These are phyloP conservation scores for Nemophila menziesii DNA, from an alignment of 257 asterid genomes.

Conservation along the genomic window DNA sequence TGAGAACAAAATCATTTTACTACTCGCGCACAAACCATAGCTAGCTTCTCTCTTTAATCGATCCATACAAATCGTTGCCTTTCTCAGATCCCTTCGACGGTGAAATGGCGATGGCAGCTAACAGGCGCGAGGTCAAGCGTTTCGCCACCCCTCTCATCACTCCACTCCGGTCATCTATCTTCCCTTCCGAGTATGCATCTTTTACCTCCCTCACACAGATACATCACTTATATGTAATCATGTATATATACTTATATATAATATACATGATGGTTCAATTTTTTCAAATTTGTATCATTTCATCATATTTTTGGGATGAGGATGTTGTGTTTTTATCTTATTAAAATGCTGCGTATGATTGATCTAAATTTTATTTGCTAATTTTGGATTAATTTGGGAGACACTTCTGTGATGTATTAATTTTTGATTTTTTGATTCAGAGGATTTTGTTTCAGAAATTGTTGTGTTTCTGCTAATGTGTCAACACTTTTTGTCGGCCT, in stretches of 20 bases:
- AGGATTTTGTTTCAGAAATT: no score
- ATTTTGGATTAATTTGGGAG: no score
- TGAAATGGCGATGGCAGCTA: slow-evolving; percentile 79
- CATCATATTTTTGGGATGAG: background rate
- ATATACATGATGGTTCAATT: background rate
- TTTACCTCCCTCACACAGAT: background rate
- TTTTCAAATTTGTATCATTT: background rate
- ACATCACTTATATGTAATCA: background rate
- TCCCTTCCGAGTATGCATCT: slow-evolving; percentile 42
- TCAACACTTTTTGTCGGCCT: background rate
- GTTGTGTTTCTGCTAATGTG: background rate
- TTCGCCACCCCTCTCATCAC: slow-evolving; percentile 58
- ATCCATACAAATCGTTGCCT: background rate
- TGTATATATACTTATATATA: background rate
- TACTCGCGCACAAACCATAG: background rate
- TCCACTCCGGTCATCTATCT: slow-evolving; percentile 52
- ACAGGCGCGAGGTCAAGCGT: slow-evolving; percentile 92
- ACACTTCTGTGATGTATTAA: no score
- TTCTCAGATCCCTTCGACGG: slow-evolving; percentile 17
- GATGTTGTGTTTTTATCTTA: background rate
- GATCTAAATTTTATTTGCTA: background rate
- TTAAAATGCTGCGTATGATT: background rate
- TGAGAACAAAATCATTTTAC: no score
- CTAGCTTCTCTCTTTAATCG: background rate
- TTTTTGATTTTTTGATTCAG: no score